These are phyloP conservation scores for Fusarium sororula DNA, from an alignment of 2,329 filamentous ascomycete genomes.

Conservation along the genomic window DNA sequence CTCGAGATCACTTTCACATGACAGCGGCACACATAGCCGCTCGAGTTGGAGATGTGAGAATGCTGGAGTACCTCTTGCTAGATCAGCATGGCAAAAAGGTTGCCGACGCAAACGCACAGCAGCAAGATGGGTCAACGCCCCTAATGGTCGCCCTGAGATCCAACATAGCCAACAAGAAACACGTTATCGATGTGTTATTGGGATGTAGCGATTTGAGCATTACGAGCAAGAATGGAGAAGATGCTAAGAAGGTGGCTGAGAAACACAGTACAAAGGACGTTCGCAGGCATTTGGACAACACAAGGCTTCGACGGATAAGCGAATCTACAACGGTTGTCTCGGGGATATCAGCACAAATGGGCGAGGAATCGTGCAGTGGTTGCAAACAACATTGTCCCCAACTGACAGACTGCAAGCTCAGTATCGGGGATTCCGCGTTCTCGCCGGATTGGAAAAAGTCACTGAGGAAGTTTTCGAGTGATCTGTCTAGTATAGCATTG, in stretches of 20 bases:
- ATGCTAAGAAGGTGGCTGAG: neutral
- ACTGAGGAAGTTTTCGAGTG: rapidly evolving
- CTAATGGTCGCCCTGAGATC: neutral
- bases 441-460: neutral
- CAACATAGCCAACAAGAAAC: neutral
- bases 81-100: neutral
- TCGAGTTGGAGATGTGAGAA: neutral
- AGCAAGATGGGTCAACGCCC: neutral
- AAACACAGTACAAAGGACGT: neutral
- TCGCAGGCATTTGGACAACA: neutral
- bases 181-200: neutral
- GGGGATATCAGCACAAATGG: neutral
- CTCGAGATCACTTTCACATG: neutral
- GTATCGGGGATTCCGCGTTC: neutral
- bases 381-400: neutral
- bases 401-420: neutral
- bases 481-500: neutral
- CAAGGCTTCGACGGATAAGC: neutral
- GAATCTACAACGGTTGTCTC: neutral
- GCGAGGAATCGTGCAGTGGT: neutral
- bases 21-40: neutral
- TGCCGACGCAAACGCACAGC: neutral
- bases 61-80: neutral
- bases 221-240: neutral
- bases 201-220: neutral